Evolutionary conservation across 2,329 filamentous ascomycete species (phyloP), one percentile per base, ranked within the genome.

Genomic region (Aspergillus sp.): DNA sequence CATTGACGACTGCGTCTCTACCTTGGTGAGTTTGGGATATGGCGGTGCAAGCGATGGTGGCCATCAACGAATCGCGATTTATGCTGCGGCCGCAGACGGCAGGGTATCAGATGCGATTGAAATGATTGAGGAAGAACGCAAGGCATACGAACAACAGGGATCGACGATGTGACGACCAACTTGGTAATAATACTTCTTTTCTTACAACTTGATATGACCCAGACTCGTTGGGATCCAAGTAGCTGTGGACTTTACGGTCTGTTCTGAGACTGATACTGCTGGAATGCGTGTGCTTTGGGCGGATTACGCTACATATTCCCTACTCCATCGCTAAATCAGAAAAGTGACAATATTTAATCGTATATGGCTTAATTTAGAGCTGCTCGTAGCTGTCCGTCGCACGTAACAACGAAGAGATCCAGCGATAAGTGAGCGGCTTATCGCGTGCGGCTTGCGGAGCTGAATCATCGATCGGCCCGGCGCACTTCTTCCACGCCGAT

Each of bases 51-150:
- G 72, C 17, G 68, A 74, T 21, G 74, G 76, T 21, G 77, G 77
- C 47, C 65, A 62, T 27, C 66, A 75, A 30, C 71, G 80, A 44
- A 70, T 82, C 58, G 68, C 69, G 32, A 70, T 81, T 8, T 82
- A 80, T 71, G 80, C 80, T 13, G 74, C 75, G 25, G 79, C 78
- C 25, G 75, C 77, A 13, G 71, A 77, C 21, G 78, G 79, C 15
- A 73, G 72, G 54, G 66, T 82, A 21, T 68, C 68, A 25, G 77
- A 80, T 55, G 80, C 80, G 2, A 81, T 82, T 64, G 80, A 81
- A 50, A 80, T 82, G 75, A 81, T 82, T 63, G 80, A 81, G 61
- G 80, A 82, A 60, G 80, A 82, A 60, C 73, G 77, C 47, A 76
- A 74, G 58, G 77, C 70, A 3, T 80, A 79, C 66, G 71, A 73